These are phyloP conservation scores for Backusella tarrabulga DNA, from an alignment of 192 early-diverging fungal species.

Conservation along the genomic window DNA sequence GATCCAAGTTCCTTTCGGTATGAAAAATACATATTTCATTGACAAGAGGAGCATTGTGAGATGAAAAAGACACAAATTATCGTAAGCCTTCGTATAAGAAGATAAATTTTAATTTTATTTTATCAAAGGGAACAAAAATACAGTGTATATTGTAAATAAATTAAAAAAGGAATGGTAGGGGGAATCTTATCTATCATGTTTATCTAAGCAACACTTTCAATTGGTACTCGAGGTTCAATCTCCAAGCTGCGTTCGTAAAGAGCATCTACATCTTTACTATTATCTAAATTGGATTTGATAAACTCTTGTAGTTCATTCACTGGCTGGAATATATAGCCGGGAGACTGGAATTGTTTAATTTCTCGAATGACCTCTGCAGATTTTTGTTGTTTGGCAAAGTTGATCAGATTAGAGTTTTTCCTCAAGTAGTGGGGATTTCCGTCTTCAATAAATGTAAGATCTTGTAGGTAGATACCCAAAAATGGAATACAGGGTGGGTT, in stretches of 20 bases:
- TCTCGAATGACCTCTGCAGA: conserved; percentile 87
- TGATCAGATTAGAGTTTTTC: conserved; percentile 68
- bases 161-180: background rate
- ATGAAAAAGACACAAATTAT: no score
- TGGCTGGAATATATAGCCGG: conserved; percentile 68
- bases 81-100: no score
- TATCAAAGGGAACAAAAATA: background rate
- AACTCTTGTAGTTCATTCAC: conserved; percentile 85
- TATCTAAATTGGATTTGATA: conserved; percentile 64
- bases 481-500: conserved; percentile 75
- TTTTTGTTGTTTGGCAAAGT: conserved; percentile 86
- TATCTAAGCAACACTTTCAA: background rate
- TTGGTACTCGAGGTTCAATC: conserved; percentile 64
- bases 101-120: no score
- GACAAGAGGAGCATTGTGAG: no score
- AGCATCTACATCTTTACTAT: conserved; percentile 65
- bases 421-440: conserved; percentile 70
- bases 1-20: no score
- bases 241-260: conserved; percentile 73
- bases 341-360: conserved; percentile 86
- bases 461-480: conserved; percentile 77
- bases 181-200: conserved; percentile 1
- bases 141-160: background rate
- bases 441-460: conserved; percentile 83
- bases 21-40: no score